Conservation (phyloP, 2,329 filamentous ascomycete species). For the Diplodia intermedia region DNA sequence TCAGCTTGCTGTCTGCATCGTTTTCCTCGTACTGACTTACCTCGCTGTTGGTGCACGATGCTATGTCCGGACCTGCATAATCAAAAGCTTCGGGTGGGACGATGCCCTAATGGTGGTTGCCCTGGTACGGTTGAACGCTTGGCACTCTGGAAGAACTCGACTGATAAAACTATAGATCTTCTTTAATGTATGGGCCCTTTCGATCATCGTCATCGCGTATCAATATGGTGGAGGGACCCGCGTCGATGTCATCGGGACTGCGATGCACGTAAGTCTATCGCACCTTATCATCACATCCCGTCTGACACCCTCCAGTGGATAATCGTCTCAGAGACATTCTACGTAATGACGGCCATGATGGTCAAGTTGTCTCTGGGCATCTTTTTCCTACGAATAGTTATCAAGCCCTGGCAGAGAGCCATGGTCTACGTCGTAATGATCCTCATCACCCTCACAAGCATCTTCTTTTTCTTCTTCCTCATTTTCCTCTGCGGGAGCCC, state of each 20-base stretch:
- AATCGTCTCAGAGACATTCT: constrained; percentile 47
- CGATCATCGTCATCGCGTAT: constrained; percentile 40
- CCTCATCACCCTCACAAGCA: constrained; percentile 43
- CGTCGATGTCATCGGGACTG: constrained; percentile 9
- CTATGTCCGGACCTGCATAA: constrained; percentile 50
- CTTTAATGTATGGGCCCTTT: constrained; percentile 44
- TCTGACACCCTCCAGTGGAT: constrained; percentile 40
- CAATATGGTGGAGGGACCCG: constrained; percentile 46
- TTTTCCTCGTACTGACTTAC: constrained; percentile 49
- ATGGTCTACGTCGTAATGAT: constrained; percentile 40
- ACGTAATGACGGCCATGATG: constrained; percentile 50
- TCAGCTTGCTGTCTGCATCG: constrained; percentile 40
- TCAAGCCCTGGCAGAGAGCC: constrained; percentile 48
- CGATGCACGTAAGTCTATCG: constrained; percentile 21
- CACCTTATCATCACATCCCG: not conserved
- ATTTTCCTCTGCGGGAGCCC: constrained; percentile 58
- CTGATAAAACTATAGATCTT: constrained; percentile 38
- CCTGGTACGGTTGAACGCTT: constrained; percentile 40
- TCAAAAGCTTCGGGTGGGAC: constrained; percentile 54
- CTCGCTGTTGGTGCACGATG: constrained; percentile 48
- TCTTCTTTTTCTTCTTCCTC: constrained; percentile 58
- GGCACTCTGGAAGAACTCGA: no score
- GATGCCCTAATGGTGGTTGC: constrained; percentile 52
- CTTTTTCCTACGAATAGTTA: constrained; percentile 55
- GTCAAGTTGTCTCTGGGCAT: constrained; percentile 55